Base-by-base conservation (phyloP, 192 early-diverging fungal species). In the Coemansia sp. region DNA sequence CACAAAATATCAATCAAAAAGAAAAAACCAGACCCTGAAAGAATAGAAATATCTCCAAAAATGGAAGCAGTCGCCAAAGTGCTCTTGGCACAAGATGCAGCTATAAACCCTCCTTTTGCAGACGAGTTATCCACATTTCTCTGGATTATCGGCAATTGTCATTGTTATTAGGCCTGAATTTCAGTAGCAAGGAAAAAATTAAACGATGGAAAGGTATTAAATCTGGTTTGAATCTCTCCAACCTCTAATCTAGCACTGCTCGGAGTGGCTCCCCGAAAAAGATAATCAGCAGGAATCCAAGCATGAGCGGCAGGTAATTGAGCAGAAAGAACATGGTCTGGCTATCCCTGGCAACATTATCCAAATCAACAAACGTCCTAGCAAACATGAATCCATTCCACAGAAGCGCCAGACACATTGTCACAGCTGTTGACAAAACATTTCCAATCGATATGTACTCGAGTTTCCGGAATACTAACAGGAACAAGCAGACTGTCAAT, bases 381-480 rank as follows among this genome's bases (percentile, higher is more conserved):
- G 59, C 65, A 62, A 76, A 45, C 74, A 76, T 76, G 62, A 60
- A 76, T 8, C 59, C 22, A 8, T 63, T 65, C 74, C 74, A 76
- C 37, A 75, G 36, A n/a, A 55, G 60, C 22, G 72, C 41, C 54
- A 78, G 15, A 1, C 40, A 22, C 6, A 63, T 21, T 32, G 48
- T 49, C 19, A 46, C 15, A 1, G 54, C 32, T 0, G 61, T 57
- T 18, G 62, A 63, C 1, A 41, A 0, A 0, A 39, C 13, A 21
- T 26, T 21, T 3, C 12, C n/a, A 0, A 3, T 36, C 15, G 54
- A 41, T 5, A 65, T 22, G 12, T 45, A 19, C 11, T 26, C 40
- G 5, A 60, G 47, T 6, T 37, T 37, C 61, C 63, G 39, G 12
- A 47, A 6, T 2, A 52, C 32, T 32, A 22, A 47, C 5, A 15